Conservation (phyloP, 2,329 filamentous ascomycete species). For the Neofusicoccum ribis region DNA sequence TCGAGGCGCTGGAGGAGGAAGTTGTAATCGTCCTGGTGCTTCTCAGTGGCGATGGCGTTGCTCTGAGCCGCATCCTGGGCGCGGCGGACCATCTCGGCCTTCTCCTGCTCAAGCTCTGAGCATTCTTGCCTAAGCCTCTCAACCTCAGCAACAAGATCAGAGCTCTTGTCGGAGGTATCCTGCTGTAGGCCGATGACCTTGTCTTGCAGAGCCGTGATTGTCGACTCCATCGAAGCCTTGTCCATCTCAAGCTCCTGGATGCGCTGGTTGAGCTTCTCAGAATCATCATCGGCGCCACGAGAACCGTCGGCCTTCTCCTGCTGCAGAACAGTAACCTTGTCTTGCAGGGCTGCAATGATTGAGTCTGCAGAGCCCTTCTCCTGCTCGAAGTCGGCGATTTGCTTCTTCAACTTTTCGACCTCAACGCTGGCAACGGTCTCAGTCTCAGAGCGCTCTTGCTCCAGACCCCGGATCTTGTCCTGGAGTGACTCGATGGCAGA, state of each 20-base stretch:
- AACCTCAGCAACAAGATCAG: constrained; percentile 13
- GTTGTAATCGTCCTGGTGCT: constrained; percentile 1
- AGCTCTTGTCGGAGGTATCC: constrained; percentile 7
- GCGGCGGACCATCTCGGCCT: background rate
- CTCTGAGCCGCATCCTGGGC: constrained; percentile 6
- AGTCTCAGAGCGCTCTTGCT: constrained; percentile 10
- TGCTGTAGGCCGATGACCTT: constrained; percentile 15
- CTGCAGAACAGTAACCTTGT: background rate
- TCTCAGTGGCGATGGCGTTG: constrained; percentile 1
- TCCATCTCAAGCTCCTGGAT: constrained; percentile 14
- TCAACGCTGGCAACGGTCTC: background rate
- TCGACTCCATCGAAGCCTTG: constrained; percentile 15
- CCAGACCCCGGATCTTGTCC: constrained; percentile 13
- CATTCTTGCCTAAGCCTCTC: constrained; percentile 8
- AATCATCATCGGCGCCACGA: background rate
- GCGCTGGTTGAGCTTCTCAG: background rate
- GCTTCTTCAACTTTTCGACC: constrained; percentile 1
- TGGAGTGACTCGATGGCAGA: constrained; percentile 15
- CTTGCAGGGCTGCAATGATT: constrained; percentile 7
- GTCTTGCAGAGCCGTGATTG: constrained; percentile 13
- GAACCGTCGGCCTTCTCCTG: constrained; percentile 9
- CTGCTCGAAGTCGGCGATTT: constrained; percentile 7
- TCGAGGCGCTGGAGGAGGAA: constrained; percentile 11
- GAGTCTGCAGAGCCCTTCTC: constrained; percentile 11
- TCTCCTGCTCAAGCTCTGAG: constrained; percentile 11